Percentiles rank a stretch among this genome's conserved stretches.
These are phyloP conservation scores for Phoma herbarum DNA, from an alignment of 2,329 filamentous ascomycete species.

Conservation along the genomic window DNA sequence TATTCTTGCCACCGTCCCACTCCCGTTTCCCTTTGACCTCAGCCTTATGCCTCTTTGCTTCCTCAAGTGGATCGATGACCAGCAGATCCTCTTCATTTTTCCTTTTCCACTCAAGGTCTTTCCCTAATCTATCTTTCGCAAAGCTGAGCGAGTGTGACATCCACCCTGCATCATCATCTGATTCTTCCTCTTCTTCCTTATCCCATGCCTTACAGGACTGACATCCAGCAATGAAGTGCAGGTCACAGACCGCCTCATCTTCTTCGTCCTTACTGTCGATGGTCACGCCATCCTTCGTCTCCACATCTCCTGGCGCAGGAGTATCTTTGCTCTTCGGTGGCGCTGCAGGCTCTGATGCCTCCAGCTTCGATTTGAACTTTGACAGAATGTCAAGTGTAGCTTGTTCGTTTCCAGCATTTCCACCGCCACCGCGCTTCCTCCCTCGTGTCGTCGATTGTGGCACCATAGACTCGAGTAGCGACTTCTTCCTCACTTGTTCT, in stretches of 20 bases:
- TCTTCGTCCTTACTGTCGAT: constrained; percentile 31
- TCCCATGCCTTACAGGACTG: constrained; percentile 92
- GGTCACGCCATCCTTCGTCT: constrained; percentile 10
- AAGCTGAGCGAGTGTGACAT: constrained; percentile 87
- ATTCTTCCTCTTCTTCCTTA: constrained; percentile 70
- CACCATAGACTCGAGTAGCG: constrained; percentile 76
- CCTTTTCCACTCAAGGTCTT: constrained; percentile 87
- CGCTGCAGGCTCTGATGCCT: constrained; percentile 46
- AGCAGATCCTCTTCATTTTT: constrained; percentile 91
- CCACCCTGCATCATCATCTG: constrained; percentile 72
- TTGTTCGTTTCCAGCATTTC: constrained; percentile 59
- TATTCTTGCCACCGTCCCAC: constrained; percentile 37
- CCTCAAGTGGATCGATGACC: constrained; percentile 91
- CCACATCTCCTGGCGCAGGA: constrained; percentile 31
- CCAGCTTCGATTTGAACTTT: constrained; percentile 81
- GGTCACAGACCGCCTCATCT: constrained; percentile 74
- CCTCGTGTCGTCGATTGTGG: constrained; percentile 74
- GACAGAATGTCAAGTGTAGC: constrained; percentile 73
- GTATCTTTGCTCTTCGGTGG: constrained; percentile 47
- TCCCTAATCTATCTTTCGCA: constrained; percentile 87
- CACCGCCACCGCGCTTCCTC: constrained; percentile 72
- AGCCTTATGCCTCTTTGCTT: constrained; percentile 73
- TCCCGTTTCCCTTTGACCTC: constrained; percentile 59
- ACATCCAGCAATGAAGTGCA: constrained; percentile 96
- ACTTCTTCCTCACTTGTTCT: constrained; percentile 60